Percentiles rank a stretch among this genome's conserved stretches.
phyloP scores from a whole-genome alignment of 148 eudicot species.

The Polygonum aviculare region DNA sequence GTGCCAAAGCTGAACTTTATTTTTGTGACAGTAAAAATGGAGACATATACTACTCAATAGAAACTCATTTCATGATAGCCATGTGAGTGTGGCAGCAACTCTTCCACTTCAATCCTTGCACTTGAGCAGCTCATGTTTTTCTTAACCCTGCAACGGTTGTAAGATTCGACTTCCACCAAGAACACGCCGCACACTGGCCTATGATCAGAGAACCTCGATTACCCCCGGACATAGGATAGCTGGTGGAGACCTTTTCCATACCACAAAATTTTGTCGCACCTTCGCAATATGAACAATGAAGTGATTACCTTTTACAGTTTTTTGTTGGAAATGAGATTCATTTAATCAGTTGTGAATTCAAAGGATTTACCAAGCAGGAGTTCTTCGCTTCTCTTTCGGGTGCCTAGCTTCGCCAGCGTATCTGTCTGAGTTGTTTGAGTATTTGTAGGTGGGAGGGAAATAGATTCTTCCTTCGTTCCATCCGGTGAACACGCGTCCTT shows the following conservation, averaged over 20 bases:
- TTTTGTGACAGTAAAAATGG: background rate
- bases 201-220: conserved; percentile 96
- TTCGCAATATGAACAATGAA: conserved; percentile 19
- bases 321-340: too few species aligned
- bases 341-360: too few species aligned
- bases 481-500: conserved; percentile 73
- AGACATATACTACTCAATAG: background rate
- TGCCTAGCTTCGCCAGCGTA: conserved; percentile 81
- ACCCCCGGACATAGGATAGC: conserved; percentile 88
- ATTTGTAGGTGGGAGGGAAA: conserved; percentile 99
- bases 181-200: conserved; percentile 80
- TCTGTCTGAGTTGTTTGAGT: conserved; percentile 83
- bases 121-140: conserved; percentile 51
- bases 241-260: conserved; percentile 80
- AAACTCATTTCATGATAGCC: conserved; percentile 15
- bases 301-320: background rate
- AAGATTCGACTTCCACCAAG: conserved; percentile 76
- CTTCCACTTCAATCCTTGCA: conserved; percentile 88
- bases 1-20: background rate
- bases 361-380: conserved; percentile 82
- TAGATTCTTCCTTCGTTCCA: conserved; percentile 89
- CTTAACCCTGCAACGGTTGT: conserved; percentile 45
- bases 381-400: conserved; percentile 81
- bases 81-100: conserved; percentile 53
- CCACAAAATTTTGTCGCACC: conserved; percentile 99